These are phyloP conservation scores for Apostasia ramifera DNA, from an alignment of 106 monocot species.

Conservation along the genomic window DNA sequence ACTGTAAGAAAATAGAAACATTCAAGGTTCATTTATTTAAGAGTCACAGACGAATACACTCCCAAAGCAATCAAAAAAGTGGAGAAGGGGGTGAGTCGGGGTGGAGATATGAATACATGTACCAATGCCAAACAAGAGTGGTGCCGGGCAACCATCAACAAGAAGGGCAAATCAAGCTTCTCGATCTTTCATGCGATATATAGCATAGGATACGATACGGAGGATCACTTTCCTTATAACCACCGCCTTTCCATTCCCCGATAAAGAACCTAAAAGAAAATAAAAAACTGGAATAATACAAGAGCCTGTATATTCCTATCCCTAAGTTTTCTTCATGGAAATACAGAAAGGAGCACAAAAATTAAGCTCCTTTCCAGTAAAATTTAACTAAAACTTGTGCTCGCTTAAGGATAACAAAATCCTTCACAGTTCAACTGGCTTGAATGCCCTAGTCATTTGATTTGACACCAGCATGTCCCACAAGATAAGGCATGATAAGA, in stretches of 20 bases:
- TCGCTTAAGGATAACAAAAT: neutral
- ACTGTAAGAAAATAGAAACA: no score
- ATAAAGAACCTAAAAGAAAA: neutral
- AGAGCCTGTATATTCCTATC: constrained; percentile 3
- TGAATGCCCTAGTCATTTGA: neutral
- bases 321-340: neutral
- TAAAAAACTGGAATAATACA: neutral
- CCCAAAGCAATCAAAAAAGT: no score
- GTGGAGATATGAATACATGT: no score
- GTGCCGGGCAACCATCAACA: no score
- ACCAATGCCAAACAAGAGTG: no score
- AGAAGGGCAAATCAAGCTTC: no score
- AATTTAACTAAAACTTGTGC: neutral
- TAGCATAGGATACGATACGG: no score
- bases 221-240: neutral
- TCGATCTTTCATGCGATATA: no score
- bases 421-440: neutral
- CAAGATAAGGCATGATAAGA: no score
- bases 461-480: neutral
- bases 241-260: neutral
- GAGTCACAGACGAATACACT: no score
- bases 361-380: constrained; percentile 4
- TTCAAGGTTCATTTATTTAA: no score
- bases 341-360: constrained; percentile 10
- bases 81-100: no score